These are phyloP conservation scores for Tylopilus vinaceipallidus DNA, from an alignment of 768 basidiomycete species.

Conservation along the genomic window DNA sequence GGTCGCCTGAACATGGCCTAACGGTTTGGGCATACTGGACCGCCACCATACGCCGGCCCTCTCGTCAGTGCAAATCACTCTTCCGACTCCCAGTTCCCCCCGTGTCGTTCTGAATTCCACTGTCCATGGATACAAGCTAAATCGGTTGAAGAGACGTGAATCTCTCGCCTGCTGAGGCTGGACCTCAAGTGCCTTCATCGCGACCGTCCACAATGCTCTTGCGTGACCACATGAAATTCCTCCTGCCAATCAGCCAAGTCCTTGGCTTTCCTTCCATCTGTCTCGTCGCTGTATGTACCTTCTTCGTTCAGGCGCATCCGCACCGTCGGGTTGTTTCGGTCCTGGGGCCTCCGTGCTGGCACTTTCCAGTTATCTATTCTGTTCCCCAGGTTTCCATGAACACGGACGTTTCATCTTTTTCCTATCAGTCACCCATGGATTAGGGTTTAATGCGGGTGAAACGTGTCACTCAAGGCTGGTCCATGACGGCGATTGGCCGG, in stretches of 20 bases:
- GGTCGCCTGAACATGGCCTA: not conserved
- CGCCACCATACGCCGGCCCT: not conserved
- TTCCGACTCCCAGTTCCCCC: not conserved
- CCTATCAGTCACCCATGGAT: constrained; percentile 10
- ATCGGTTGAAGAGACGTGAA: constrained; percentile 1
- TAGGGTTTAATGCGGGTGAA: constrained; percentile 26
- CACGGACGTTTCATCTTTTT: constrained; percentile 16
- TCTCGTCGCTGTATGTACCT: not conserved
- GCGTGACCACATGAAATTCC: not conserved
- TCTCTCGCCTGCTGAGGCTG: constrained; percentile 12
- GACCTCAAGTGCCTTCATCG: constrained; percentile 21
- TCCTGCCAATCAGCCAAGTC: constrained; percentile 2
- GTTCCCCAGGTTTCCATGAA: constrained; percentile 16
- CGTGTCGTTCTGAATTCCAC: too few species aligned
- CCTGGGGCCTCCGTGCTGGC: constrained; percentile 13
- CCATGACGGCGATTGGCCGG: constrained; percentile 12
- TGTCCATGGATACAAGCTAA: not conserved
- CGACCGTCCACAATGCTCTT: not conserved
- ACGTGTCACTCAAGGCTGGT: constrained; percentile 17
- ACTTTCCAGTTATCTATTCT: not conserved
- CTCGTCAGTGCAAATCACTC: not conserved
- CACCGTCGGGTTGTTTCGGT: constrained; percentile 1
- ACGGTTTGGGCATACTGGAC: not conserved
- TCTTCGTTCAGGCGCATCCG: not conserved
- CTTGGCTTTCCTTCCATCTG: constrained; percentile 1